A percentile compares a stretch with the other conserved stretches of the same genome.
These are phyloP conservation scores for Candida sp. DNA, from an alignment of 1,139 yeast genomes.

Conservation along the genomic window DNA sequence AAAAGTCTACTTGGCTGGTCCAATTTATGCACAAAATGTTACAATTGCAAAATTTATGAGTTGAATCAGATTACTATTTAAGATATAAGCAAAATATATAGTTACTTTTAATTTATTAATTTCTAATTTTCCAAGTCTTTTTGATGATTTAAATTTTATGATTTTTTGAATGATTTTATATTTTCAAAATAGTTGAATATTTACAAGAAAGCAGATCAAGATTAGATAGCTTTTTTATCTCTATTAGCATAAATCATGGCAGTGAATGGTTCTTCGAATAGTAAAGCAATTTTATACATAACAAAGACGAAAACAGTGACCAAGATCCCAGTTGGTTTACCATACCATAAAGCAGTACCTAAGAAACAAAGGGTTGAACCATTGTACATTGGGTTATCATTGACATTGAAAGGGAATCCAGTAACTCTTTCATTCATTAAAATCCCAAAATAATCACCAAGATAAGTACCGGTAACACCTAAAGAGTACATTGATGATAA, in stretches of 20 bases:
- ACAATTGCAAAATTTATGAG: not conserved
- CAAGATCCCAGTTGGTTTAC: constrained; percentile 83
- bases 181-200: not conserved
- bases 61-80: not conserved
- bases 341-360: constrained; percentile 87
- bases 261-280: constrained; percentile 96
- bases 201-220: not conserved
- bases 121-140: too few relatives aligned
- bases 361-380: constrained; percentile 88
- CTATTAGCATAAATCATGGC: constrained; percentile 69
- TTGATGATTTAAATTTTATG: too few relatives aligned
- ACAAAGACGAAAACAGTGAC: constrained; percentile 69
- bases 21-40: too few relatives aligned
- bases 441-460: constrained; percentile 97
- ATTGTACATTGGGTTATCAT: constrained; percentile 94
- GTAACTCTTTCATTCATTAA: constrained; percentile 88
- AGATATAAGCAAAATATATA: not conserved
- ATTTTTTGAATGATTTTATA: not conserved
- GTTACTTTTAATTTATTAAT: not conserved
- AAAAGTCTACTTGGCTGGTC: too few relatives aligned
- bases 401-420: constrained; percentile 90
- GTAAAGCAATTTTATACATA: constrained; percentile 81
- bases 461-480: constrained; percentile 93
- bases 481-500: constrained; percentile 86
- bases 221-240: constrained; percentile 2